Evolutionary conservation across 768 basidiomycete genomes (phyloP).

Genomic region (Amanita molliuscula): DNA sequence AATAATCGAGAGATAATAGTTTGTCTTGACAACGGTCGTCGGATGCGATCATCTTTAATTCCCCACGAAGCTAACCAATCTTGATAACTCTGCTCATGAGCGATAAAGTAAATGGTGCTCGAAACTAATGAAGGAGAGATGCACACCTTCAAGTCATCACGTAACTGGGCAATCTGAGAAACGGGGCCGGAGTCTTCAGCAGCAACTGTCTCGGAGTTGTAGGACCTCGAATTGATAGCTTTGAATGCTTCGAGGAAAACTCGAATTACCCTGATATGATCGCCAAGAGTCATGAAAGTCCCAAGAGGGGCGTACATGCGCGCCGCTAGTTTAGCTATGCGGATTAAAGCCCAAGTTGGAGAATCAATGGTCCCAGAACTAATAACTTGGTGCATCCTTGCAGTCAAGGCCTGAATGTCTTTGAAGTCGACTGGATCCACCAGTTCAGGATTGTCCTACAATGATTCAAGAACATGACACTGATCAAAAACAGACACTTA

Average conservation of each 20-base stretch:
- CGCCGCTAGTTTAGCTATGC: constrained; percentile 67
- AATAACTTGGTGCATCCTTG: constrained; percentile 56
- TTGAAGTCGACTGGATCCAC: constrained; percentile 55
- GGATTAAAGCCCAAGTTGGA: constrained; percentile 73
- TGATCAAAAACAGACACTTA: constrained; percentile 12
- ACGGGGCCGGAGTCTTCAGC: constrained; percentile 13
- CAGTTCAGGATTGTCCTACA: constrained; percentile 61
- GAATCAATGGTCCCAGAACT: constrained; percentile 73
- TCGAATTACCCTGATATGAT: constrained; percentile 69
- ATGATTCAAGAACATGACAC: constrained; percentile 2
- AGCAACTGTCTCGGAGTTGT: constrained; percentile 13
- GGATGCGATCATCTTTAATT: constrained; percentile 81
- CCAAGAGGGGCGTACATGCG: constrained; percentile 84
- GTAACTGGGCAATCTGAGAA: constrained; percentile 23
- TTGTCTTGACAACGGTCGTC: constrained; percentile 45
- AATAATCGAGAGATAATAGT: constrained; percentile 53
- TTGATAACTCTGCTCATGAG: constrained; percentile 39
- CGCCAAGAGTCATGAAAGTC: constrained; percentile 75
- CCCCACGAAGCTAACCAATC: constrained; percentile 55
- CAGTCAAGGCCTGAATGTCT: constrained; percentile 48
- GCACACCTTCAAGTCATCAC: constrained; percentile 51
- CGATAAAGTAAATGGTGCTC: not conserved
- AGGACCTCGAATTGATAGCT: constrained; percentile 16
- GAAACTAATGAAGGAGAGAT: not conserved
- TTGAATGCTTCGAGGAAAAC: constrained; percentile 75